Conservation (phyloP, 768 basidiomycete genomes). For the Clavulina sp. region DNA sequence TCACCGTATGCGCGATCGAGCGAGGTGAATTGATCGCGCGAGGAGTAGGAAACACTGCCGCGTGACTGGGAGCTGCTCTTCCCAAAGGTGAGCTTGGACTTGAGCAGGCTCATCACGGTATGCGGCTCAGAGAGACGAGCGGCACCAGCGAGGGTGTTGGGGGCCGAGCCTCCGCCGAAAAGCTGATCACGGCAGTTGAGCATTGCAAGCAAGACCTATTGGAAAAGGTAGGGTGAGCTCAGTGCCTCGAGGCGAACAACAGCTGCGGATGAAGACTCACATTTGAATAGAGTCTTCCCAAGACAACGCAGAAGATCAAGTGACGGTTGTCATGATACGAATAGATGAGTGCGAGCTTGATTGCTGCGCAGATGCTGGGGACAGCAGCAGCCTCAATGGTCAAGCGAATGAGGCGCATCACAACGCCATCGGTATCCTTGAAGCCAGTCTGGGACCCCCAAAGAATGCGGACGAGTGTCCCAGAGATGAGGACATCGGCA, state of each 20-base stretch:
- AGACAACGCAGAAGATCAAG: not conserved
- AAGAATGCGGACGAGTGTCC: not conserved
- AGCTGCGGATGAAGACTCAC: not conserved
- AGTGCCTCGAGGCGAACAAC: not conserved
- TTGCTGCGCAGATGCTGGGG: not conserved
- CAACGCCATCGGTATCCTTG: not conserved
- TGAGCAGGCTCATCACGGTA: too few relatives aligned
- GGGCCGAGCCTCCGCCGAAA: not conserved
- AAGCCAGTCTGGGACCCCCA: constrained; percentile 1
- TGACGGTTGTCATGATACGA: not conserved
- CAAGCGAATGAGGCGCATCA: not conserved
- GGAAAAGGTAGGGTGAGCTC: not conserved
- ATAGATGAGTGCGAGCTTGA: constrained; percentile 1
- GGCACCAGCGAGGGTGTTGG: not conserved
- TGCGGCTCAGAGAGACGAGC: too few relatives aligned
- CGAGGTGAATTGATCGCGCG: too few relatives aligned
- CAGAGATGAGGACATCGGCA: not conserved
- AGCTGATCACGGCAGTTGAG: not conserved
- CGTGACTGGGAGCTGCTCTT: too few relatives aligned
- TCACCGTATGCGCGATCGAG: too few relatives aligned
- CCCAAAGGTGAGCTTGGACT: too few relatives aligned
- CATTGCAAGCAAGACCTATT: not conserved
- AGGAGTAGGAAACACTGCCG: too few relatives aligned
- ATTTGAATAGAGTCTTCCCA: not conserved
- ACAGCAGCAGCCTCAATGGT: constrained; percentile 1